Evolutionary conservation across 2,329 filamentous ascomycete genomes (phyloP), one percentile per base, ranked within the genome.

Genomic region (Gaeumannomyces sp.): DNA sequence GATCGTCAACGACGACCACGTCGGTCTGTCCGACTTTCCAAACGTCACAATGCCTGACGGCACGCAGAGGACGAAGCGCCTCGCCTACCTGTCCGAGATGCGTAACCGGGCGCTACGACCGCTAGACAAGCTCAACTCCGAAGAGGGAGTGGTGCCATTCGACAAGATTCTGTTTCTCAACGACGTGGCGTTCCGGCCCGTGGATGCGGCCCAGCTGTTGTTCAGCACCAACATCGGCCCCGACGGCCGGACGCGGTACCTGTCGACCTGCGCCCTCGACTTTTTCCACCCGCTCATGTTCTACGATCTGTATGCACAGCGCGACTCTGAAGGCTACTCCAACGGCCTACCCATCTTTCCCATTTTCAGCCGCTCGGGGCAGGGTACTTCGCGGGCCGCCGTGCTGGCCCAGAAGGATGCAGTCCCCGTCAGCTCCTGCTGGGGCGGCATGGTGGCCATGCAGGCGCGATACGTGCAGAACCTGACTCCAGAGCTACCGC

Each of bases 391-490:
- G 53, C 81, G 89, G 59, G 78, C 80, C 5, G 89, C 90, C 72
- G 86, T 92, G 25, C 74, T 90, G 1, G 77, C 77, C 0, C 83
- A 85, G 64, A 81, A 74, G 53, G 85, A 88, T 68, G 84, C 89
- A 0, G 89, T 93, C 1, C 83, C 86, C 11, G 89, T 92, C 1
- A 84, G 83, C 70, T 88, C 87, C 68, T 93, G 90, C 75, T 93
- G 90, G 90, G 88, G 89, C 63, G 90, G 90, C 28, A 92, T 92
- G 84, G 87, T 86, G 2, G 85, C 85, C 2, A 88, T 88, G 74
- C 82, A 88, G 71, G 86, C 84, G 1, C 76, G 77, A 60, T 86
- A 83, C 73, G 84, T 89, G 60, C 84, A 87, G 70, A 76, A 79
- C 68, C 59, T 72, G 59, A 69, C 73, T 58, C 63, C 64, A 22